These are phyloP conservation scores for Cairneyella variabilis DNA, from an alignment of 495 filamentous ascomycete species.

Conservation along the genomic window DNA sequence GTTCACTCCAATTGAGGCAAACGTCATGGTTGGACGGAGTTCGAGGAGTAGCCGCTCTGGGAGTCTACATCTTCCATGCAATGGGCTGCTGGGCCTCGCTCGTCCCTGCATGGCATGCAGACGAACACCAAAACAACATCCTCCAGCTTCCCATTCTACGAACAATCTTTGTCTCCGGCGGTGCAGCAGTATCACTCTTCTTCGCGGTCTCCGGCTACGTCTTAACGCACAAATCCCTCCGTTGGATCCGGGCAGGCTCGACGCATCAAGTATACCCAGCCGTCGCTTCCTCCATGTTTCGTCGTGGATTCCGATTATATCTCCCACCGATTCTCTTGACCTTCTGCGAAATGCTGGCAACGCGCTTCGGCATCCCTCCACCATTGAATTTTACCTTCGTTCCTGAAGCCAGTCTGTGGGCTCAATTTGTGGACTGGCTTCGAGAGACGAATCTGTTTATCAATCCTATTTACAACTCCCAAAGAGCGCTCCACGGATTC, in stretches of 20 bases:
- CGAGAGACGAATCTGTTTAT: background rate
- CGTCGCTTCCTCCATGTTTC: slow-evolving; percentile 1
- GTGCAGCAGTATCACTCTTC: slow-evolving; percentile 7
- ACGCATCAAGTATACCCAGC: slow-evolving; percentile 8
- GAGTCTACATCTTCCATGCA: slow-evolving; percentile 14
- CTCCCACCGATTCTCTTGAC: background rate
- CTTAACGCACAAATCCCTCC: slow-evolving; percentile 5
- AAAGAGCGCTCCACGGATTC: background rate
- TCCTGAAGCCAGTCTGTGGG: background rate
- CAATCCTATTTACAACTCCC: background rate
- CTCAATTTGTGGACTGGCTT: background rate
- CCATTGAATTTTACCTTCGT: background rate
- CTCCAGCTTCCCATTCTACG: slow-evolving; percentile 9
- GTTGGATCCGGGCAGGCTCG: slow-evolving; percentile 3
- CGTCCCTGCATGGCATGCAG: slow-evolving; percentile 7
- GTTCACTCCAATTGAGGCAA: slow-evolving; percentile 4
- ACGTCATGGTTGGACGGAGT: slow-evolving; percentile 17
- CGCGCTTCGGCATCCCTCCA: slow-evolving; percentile 17
- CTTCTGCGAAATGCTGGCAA: slow-evolving; percentile 24
- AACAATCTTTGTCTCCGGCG: slow-evolving; percentile 27
- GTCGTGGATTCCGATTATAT: background rate
- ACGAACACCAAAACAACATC: slow-evolving; percentile 4
- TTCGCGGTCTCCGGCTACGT: slow-evolving; percentile 11
- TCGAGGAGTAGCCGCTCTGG: slow-evolving; percentile 12
- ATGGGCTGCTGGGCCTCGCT: slow-evolving; percentile 8